A percentile compares a stretch with the other conserved stretches of the same genome.
Conservation (phyloP, 805 yeast species). For the Wickerhamiella australiensis region DNA sequence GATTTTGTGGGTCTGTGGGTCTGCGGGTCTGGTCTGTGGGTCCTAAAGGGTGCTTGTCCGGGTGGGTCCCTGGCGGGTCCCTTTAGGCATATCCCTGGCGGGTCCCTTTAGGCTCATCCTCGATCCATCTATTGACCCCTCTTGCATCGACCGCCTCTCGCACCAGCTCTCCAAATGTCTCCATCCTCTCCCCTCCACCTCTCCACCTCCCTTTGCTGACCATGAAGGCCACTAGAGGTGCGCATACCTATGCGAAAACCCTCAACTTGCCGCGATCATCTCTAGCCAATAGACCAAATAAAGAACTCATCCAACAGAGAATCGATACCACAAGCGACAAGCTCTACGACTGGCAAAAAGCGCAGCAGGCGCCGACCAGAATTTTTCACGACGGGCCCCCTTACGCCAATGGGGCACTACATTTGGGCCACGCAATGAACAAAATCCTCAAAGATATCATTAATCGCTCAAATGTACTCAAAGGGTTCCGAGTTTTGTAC, state of each 20-base stretch:
- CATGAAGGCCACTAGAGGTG: background rate
- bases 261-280: constrained; percentile 54
- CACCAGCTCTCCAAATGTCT: too few relatives aligned
- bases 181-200: too few relatives aligned
- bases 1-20: too few relatives aligned
- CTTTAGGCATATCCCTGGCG: too few relatives aligned
- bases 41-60: too few relatives aligned
- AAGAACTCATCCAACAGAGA: constrained; percentile 32
- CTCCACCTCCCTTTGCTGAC: background rate
- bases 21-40: too few relatives aligned
- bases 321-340: constrained; percentile 45
- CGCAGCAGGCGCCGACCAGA: constrained; percentile 24
- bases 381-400: constrained; percentile 98
- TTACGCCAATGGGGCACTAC: constrained; percentile 90
- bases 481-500: constrained; percentile 54
- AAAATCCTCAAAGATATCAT: constrained; percentile 81
- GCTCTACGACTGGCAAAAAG: constrained; percentile 54
- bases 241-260: constrained; percentile 25
- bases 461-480: constrained; percentile 52
- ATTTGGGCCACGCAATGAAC: constrained; percentile 84
- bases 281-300: constrained; percentile 51
- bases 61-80: too few relatives aligned
- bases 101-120: too few relatives aligned
- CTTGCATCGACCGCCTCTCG: too few relatives aligned
- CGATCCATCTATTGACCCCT: too few relatives aligned